phyloP scores from a whole-genome alignment of 495 filamentous ascomycete genomes.

The Penicillium canescens region DNA sequence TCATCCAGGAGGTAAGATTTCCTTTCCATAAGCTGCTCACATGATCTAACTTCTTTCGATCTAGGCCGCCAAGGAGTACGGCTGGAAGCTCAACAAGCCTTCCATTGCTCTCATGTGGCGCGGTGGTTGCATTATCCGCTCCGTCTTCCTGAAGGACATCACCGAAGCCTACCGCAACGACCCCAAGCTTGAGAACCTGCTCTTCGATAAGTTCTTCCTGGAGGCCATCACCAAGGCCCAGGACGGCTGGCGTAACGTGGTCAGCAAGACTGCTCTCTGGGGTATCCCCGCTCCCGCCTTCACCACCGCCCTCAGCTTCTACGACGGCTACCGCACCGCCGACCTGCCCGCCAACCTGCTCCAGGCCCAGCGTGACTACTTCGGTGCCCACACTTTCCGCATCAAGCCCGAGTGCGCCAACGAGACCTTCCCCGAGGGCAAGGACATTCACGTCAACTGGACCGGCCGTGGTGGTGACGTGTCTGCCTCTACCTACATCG shows the following conservation, averaged over 20 bases:
- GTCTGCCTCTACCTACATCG: constrained; percentile 94
- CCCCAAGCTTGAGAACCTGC: constrained; percentile 94
- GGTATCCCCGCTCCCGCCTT: constrained; percentile 95
- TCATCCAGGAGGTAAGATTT: constrained; percentile 89
- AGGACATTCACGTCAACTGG: constrained; percentile 99
- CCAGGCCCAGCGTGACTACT: constrained; percentile 99
- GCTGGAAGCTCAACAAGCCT: constrained; percentile 99
- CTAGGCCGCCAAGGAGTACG: constrained; percentile 90
- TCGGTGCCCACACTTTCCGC: constrained; percentile 96
- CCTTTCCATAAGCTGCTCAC: neutral
- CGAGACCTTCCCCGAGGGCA: constrained; percentile 78
- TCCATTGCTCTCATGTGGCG: constrained; percentile 99
- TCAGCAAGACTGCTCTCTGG: constrained; percentile 86
- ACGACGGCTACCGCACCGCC: constrained; percentile 95
- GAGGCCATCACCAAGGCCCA: constrained; percentile 96
- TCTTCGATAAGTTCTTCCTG: constrained; percentile 99
- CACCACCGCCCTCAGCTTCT: constrained; percentile 94
- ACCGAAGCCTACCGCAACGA: constrained; percentile 93
- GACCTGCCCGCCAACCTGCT: constrained; percentile 95
- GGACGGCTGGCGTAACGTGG: constrained; percentile 91
- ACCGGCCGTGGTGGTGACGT: constrained; percentile 96
- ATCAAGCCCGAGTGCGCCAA: constrained; percentile 91
- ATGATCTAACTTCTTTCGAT: constrained; percentile 3
- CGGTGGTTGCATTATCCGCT: constrained; percentile 99
- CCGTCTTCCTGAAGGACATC: constrained; percentile 99